A percentile compares a stretch with the other conserved stretches of the same genome.
These are phyloP conservation scores for Rhizopus microsporus DNA, from an alignment of 371 early-diverging fungal species.

Conservation along the genomic window DNA sequence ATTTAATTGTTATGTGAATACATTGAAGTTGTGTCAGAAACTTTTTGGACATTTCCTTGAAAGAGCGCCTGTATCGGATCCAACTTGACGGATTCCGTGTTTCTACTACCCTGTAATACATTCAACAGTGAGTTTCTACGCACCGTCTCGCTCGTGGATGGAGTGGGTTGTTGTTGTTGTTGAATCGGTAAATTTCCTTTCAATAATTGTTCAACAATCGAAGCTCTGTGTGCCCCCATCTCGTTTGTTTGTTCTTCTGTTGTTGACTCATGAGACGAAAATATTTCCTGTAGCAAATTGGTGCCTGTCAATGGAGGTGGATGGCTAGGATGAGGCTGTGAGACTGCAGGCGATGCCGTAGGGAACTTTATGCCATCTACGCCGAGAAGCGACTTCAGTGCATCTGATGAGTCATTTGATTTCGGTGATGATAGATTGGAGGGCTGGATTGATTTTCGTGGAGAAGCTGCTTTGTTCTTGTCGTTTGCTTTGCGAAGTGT, in stretches of 20 bases:
- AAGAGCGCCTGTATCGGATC: conserved; percentile 9
- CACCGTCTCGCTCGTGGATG: conserved; percentile 14
- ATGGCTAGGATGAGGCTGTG: conserved; percentile 19
- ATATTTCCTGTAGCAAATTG: conserved; percentile 15
- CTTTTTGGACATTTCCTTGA: conserved; percentile 5
- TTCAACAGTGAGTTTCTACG: conserved; percentile 28
- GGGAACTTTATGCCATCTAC: neutral
- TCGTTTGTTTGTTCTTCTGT: neutral
- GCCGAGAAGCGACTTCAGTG: conserved; percentile 34
- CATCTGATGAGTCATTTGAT: conserved; percentile 20
- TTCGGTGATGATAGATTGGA: conserved; percentile 10
- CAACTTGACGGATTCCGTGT: neutral
- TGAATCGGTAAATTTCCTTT: conserved; percentile 7
- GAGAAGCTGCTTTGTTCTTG: conserved; percentile 14
- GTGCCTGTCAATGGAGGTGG: conserved; percentile 14
- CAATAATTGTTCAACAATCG: conserved; percentile 25
- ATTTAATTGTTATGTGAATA: too few species aligned
- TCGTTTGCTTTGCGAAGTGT: conserved; percentile 21
- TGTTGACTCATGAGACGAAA: conserved; percentile 14
- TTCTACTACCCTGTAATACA: conserved; percentile 21
- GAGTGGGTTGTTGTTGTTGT: conserved; percentile 4
- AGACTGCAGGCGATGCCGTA: conserved; percentile 18
- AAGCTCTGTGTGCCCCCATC: conserved; percentile 14
- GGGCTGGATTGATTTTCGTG: conserved; percentile 11
- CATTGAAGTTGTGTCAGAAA: too few species aligned